A percentile compares a stretch with the other conserved stretches of the same genome.
Evolutionary conservation across 441 rosid species (phyloP).

Genomic region (Biscutella laevigata): DNA sequence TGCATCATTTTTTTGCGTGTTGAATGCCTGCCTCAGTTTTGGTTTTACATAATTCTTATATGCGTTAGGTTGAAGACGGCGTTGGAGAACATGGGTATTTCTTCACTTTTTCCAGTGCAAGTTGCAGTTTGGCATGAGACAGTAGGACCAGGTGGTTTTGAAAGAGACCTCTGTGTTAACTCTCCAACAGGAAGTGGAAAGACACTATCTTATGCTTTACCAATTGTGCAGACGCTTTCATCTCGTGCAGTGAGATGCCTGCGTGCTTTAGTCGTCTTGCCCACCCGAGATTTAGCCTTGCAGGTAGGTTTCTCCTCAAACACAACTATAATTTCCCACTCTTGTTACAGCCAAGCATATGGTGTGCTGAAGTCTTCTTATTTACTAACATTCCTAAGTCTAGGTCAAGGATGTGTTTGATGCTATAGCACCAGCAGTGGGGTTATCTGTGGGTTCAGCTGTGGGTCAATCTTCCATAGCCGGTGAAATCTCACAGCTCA

Average conservation of each 20-base stretch:
- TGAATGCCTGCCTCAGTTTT: neutral
- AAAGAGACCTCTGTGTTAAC: conserved; percentile 77
- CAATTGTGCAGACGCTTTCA: conserved; percentile 66
- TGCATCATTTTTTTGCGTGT: neutral
- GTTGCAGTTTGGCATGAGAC: conserved; percentile 92
- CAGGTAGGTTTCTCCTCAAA: conserved; percentile 67
- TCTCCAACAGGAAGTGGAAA: conserved; percentile 96
- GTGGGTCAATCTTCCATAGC: conserved; percentile 92
- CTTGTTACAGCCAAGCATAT: too few species aligned
- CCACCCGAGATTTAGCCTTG: conserved; percentile 83
- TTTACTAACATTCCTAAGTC: neutral
- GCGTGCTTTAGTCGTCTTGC: too few species aligned
- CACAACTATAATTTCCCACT: too few species aligned
- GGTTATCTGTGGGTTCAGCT: too few species aligned
- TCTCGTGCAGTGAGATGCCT: conserved; percentile 57
- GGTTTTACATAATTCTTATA: neutral
- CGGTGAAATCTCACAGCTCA: conserved; percentile 72
- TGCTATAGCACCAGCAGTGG: conserved; percentile 84
- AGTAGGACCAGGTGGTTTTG: conserved; percentile 76
- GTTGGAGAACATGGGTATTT: conserved; percentile 49
- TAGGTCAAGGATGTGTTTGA: conserved; percentile 89
- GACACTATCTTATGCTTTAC: conserved; percentile 84
- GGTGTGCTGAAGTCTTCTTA: neutral
- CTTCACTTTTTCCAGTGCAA: conserved; percentile 76
- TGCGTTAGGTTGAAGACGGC: conserved; percentile 50